Evolutionary conservation across 2,329 filamentous ascomycete species (phyloP).

Genomic region (Periconia macrospinosa): DNA sequence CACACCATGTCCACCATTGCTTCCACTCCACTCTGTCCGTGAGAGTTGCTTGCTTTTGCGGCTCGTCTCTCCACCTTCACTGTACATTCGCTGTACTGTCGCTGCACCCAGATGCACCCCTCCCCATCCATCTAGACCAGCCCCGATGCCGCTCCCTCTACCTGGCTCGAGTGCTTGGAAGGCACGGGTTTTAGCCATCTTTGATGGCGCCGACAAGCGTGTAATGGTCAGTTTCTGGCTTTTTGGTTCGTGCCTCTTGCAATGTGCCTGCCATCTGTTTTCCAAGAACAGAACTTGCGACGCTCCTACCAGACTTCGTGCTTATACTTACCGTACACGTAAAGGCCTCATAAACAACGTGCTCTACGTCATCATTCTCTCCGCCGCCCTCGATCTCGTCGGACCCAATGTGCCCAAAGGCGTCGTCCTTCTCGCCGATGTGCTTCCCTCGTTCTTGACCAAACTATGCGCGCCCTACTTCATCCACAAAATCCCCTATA

Average conservation of each 20-base stretch:
- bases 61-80: too few relatives aligned
- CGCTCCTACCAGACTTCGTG: not conserved
- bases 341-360: conserved; percentile 93
- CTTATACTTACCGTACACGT: not conserved
- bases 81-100: not conserved
- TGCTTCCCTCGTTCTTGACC: conserved; percentile 83
- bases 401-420: conserved; percentile 84
- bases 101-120: too few relatives aligned
- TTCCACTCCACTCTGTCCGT: not conserved
- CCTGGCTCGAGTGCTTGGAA: conserved; percentile 66
- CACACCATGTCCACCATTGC: not conserved
- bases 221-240: conserved; percentile 88
- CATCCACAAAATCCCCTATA: conserved; percentile 84
- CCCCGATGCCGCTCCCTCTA: conserved; percentile 53
- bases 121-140: not conserved
- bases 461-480: conserved; percentile 93
- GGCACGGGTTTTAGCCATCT: conserved; percentile 64
- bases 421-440: conserved; percentile 88
- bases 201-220: conserved; percentile 68
- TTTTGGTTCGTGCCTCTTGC: conserved; percentile 65
- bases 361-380: conserved; percentile 95
- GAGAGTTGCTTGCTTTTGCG: too few relatives aligned
- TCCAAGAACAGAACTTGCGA: not conserved
- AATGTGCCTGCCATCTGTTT: not conserved
- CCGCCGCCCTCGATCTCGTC: conserved; percentile 91